phyloP scores from a whole-genome alignment of 306 rosid genomes.

The Fagus sylvatica region DNA sequence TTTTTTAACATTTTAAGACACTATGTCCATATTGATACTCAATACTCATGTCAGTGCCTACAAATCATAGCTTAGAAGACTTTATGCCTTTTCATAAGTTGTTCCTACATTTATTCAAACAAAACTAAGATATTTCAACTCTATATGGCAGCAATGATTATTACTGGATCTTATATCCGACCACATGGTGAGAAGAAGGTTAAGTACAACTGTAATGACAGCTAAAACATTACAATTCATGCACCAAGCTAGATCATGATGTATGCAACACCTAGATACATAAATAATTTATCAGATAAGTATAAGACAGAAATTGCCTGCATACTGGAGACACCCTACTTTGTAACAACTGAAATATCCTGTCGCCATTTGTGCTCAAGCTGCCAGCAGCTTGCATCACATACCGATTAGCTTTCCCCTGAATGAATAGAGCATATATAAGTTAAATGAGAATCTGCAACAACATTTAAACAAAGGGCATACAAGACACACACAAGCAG shows the following conservation, averaged over 20 bases:
- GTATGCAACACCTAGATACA: not conserved
- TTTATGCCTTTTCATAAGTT: too few species aligned
- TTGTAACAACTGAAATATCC: conserved; percentile 97
- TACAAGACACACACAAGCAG: not conserved
- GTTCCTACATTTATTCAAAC: not conserved
- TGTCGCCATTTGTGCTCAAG: conserved; percentile 97
- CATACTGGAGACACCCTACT: conserved; percentile 93
- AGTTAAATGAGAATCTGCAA: conserved; percentile 9
- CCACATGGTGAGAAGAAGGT: not conserved
- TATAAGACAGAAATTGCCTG: conserved; percentile 22
- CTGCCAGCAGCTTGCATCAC: conserved; percentile 83
- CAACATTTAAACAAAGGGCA: not conserved
- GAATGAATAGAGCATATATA: conserved; percentile 35
- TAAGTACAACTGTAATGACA: not conserved
- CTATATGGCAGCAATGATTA: not conserved
- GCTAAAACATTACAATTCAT: conserved; percentile 4
- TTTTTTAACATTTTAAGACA: too few species aligned
- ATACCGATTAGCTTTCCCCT: conserved; percentile 89
- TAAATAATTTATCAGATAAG: not conserved
- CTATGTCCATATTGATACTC: not conserved
- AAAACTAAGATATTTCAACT: not conserved
- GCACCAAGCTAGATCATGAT: not conserved
- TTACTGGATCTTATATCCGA: not conserved
- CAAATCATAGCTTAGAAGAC: not conserved
- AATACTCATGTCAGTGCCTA: not conserved